Percentiles rank a stretch among this genome's conserved stretches.
Conservation (phyloP, 768 basidiomycete genomes). For the Lactarius hatsudake region DNA sequence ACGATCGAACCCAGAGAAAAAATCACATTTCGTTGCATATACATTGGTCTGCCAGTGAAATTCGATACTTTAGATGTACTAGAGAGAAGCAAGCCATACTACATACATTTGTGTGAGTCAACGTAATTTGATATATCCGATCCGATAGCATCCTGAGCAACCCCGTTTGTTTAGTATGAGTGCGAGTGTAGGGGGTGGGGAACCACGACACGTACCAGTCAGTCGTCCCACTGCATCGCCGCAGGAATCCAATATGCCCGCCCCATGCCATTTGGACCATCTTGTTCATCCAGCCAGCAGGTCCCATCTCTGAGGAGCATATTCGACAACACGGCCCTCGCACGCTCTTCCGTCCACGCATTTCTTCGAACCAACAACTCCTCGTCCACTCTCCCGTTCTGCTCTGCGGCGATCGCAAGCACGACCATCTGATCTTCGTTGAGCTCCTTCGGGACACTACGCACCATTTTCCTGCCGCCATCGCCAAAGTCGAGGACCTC, state of each 20-base stretch:
- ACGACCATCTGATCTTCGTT: conserved; percentile 87
- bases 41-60: too few species aligned
- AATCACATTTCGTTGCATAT: too few species aligned
- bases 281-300: conserved; percentile 95
- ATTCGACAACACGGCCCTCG: conserved; percentile 76
- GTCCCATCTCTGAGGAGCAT: conserved; percentile 89
- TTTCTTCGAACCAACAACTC: conserved; percentile 54
- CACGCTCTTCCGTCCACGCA: conserved; percentile 79
- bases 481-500: conserved; percentile 72
- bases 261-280: conserved; percentile 47
- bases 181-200: neutral
- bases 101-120: neutral
- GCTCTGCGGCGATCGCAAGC: conserved; percentile 65
- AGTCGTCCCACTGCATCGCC: conserved; percentile 81
- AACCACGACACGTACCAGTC: conserved; percentile 21
- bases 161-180: neutral
- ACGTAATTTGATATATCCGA: neutral
- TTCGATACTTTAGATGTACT: too few species aligned
- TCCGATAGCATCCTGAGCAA: neutral
- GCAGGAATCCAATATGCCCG: conserved; percentile 86
- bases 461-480: conserved; percentile 66
- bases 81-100: too few species aligned
- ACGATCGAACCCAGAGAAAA: too few species aligned
- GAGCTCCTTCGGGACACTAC: conserved; percentile 86
- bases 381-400: conserved; percentile 69